These are phyloP conservation scores for Cordyceps fumosorosea DNA, from an alignment of 2,329 filamentous ascomycete genomes.

Conservation along the genomic window DNA sequence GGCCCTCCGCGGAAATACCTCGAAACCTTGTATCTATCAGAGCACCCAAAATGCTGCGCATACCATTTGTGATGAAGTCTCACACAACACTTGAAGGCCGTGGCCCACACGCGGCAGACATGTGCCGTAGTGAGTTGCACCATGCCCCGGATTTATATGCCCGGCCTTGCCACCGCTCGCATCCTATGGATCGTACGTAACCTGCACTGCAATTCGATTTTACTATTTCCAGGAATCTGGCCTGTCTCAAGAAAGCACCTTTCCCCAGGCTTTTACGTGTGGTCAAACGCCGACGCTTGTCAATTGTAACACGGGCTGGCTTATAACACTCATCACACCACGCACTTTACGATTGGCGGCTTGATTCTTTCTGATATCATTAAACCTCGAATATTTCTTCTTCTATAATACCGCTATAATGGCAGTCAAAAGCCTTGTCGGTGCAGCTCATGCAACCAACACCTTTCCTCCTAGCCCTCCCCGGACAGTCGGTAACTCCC, in stretches of 20 bases:
- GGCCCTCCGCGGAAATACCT: constrained; percentile 6
- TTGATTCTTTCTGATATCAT: background rate
- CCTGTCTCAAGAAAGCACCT: background rate
- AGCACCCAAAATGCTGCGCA: background rate
- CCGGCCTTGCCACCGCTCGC: background rate
- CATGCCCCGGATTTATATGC: constrained; percentile 4
- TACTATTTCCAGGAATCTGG: background rate
- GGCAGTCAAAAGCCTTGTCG: background rate
- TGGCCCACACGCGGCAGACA: constrained; percentile 8
- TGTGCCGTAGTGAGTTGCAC: constrained; percentile 10
- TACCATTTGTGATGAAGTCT: background rate
- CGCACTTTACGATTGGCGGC: background rate
- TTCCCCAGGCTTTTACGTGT: background rate
- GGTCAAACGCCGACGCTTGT: too few species aligned
- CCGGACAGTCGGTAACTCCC: constrained; percentile 21
- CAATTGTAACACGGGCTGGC: background rate
- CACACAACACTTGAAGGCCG: background rate
- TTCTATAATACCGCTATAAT: background rate
- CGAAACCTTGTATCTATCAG: background rate
- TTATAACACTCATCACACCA: background rate
- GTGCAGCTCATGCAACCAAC: background rate
- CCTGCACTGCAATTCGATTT: background rate
- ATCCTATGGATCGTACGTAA: background rate
- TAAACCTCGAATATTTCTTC: background rate
- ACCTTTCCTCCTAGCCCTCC: constrained; percentile 12